Evolutionary conservation across 73 alveolate species (phyloP).

Genomic region (Uronychia binucleata): DNA sequence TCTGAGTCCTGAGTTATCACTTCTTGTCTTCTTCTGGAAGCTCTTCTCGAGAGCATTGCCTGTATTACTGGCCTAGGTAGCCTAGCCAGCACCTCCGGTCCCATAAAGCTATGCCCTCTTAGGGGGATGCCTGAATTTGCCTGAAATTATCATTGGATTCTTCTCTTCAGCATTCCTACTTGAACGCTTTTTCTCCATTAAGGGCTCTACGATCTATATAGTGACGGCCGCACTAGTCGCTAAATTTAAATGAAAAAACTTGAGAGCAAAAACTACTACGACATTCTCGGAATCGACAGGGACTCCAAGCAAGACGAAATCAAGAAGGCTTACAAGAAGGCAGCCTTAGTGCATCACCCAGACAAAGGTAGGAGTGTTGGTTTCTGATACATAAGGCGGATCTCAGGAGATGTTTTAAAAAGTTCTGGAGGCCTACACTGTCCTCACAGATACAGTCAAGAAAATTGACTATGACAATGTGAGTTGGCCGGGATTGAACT

Average conservation of each 20-base stretch:
- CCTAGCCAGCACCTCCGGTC: too few species aligned
- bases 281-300: constrained; percentile 48
- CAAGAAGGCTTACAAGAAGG: constrained; percentile 78
- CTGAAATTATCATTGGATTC: background rate
- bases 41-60: too few species aligned
- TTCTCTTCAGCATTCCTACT: background rate
- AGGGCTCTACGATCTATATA: background rate
- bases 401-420: constrained; percentile 72
- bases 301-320: constrained; percentile 59
- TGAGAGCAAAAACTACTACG: constrained; percentile 68
- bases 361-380: constrained; percentile 65
- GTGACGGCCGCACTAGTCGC: background rate
- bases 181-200: background rate
- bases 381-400: constrained; percentile 29
- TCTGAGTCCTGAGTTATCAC: too few species aligned
- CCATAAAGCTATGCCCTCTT: background rate
- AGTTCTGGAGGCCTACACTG: constrained; percentile 68
- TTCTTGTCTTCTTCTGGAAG: too few species aligned
- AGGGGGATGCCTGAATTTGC: constrained; percentile 24
- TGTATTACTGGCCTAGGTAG: too few species aligned
- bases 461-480: constrained; percentile 70
- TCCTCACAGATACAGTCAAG: constrained; percentile 63
- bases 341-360: constrained; percentile 78
- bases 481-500: background rate
- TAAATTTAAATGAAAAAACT: constrained; percentile 52